Evolutionary conservation across 2,329 filamentous ascomycete species (phyloP).

Genomic region (Talaromyces amestolkiae): DNA sequence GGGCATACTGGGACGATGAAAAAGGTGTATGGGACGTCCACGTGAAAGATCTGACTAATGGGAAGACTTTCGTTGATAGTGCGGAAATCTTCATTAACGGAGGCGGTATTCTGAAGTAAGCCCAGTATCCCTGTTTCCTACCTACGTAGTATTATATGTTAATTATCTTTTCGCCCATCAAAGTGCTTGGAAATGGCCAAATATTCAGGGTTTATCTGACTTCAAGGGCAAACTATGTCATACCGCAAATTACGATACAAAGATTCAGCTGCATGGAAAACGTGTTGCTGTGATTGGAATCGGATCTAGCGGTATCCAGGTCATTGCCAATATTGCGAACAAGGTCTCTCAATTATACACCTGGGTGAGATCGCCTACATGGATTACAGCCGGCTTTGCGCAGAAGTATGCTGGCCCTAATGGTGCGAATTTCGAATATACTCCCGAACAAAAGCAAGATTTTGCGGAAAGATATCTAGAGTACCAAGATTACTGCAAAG

Average conservation of each 20-base stretch:
- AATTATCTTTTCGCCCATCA: neutral
- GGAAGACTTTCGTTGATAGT: neutral
- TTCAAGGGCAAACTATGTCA: slow-evolving; percentile 4
- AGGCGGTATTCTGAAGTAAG: too few species aligned
- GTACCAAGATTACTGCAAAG: neutral
- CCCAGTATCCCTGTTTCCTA: too few species aligned
- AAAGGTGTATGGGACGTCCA: neutral
- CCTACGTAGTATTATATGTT: neutral
- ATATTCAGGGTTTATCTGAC: neutral
- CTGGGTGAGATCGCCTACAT: neutral
- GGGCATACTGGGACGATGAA: neutral
- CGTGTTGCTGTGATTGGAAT: slow-evolving; percentile 7
- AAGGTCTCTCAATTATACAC: neutral
- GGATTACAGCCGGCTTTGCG: neutral
- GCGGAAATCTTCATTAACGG: too few species aligned
- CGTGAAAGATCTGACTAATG: too few species aligned
- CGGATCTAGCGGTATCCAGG: slow-evolving; percentile 2
- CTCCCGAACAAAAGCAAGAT: neutral
- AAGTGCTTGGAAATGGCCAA: slow-evolving; percentile 13
- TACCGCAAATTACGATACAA: neutral
- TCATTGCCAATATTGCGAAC: neutral
- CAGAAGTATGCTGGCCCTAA: neutral
- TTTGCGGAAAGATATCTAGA: neutral
- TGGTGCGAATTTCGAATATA: neutral
- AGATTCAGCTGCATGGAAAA: neutral